Conservation (phyloP, 2,329 filamentous ascomycete species). For the Penicillium sp. region DNA sequence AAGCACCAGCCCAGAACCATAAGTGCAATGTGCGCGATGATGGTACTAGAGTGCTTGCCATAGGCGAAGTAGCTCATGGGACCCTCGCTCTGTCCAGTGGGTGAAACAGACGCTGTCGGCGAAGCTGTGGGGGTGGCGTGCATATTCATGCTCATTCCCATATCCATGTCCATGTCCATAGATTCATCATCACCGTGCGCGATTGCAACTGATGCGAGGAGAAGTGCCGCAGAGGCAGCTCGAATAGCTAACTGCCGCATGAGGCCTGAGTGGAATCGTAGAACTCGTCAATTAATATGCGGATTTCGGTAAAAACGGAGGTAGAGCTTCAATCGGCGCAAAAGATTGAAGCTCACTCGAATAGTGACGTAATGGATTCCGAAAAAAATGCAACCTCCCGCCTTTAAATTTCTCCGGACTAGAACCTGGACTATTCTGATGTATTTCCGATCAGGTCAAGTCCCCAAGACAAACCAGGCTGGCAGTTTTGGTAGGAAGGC, state of each 20-base stretch:
- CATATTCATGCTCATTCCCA: slow-evolving; percentile 26
- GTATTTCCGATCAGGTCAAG: background rate
- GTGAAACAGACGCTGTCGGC: slow-evolving; percentile 14
- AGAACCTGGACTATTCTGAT: background rate
- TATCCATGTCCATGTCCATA: slow-evolving; percentile 31
- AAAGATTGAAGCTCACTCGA: slow-evolving; percentile 18
- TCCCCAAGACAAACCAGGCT: background rate
- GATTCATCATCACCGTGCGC: slow-evolving; percentile 33
- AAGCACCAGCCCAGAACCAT: slow-evolving; percentile 70
- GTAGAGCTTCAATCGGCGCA: slow-evolving; percentile 13
- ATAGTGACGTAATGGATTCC: slow-evolving; percentile 23
- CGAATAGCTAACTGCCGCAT: slow-evolving; percentile 27
- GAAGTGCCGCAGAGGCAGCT: slow-evolving; percentile 26
- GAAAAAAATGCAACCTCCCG: slow-evolving; percentile 4
- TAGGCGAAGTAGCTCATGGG: slow-evolving; percentile 44
- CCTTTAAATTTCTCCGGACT: background rate
- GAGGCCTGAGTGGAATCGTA: background rate
- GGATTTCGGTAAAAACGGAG: background rate
- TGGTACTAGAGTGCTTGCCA: slow-evolving; percentile 40
- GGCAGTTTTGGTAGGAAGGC: background rate
- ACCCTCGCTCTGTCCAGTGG: slow-evolving; percentile 20
- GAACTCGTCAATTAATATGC: slow-evolving; percentile 5
- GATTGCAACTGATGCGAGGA: slow-evolving; percentile 28
- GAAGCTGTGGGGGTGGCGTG: slow-evolving; percentile 1
- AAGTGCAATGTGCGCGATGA: slow-evolving; percentile 65